Base-by-base conservation (phyloP, 225 moss, liverwort and hornwort genomes). In the Physcomitrellopsis africana region DNA sequence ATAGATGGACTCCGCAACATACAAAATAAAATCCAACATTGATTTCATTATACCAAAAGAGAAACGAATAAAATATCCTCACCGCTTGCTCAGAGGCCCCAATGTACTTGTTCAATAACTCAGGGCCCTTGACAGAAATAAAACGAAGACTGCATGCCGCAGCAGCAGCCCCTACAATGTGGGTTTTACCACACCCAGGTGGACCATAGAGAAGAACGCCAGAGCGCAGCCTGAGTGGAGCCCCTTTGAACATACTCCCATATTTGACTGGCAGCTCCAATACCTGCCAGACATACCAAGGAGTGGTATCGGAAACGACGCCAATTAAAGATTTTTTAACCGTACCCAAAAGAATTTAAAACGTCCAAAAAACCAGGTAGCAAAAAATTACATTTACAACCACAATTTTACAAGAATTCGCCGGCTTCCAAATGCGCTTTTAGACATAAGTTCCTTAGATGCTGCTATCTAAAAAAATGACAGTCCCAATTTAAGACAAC, bases 11-110 rank as follows among this genome's bases (percentile, higher is more conserved):
- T 44, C 19, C 42, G 41, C 27, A 47, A 9, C 66, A 43, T 76
- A 24, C 53, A 15, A 72, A 41, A 17, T 26, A 43, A 67, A n/a
- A 55, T 13, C 45, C 18, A 20, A 62, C 47, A 65, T n/a, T 19
- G 18, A 15, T 26, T 54, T 54, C 37, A 20, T 70, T 24, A 49
- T 41, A 69, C 42, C 72, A 65, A 45, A 5, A 41, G 61, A 65
- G 59, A 19, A 57, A 27, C 51, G 37, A 56, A 51, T 5, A 54
- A 62, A 54, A 17, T 47, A 63, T 27, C 13, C 94, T 90, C 70
- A 97, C 99, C 80, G 90, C 99, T 92, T 99, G 99, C 82, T 99
- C 99, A 73, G 95, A 99, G 51, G 99, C 99, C 83, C 95, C 99
- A 60, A 99, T 99, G 61, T 99, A 99, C 85, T 99, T 99, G 68